Evolutionary conservation across 106 monocot species (phyloP).

Genomic region (Dendrobium chrysotoxum): DNA sequence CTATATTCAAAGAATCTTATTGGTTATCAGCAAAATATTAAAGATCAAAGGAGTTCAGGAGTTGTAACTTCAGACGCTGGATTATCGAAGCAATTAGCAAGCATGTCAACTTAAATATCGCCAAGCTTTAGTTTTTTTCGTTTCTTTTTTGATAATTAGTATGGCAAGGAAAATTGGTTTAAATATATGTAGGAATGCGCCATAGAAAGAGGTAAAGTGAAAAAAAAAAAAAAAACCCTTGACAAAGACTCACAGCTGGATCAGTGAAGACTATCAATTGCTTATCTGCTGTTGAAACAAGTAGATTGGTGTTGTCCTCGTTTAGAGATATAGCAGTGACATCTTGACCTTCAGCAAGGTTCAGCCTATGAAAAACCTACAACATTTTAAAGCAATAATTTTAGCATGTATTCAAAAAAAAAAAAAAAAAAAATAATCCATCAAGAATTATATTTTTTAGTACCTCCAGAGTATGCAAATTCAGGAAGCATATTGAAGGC

Average conservation of each 20-base stretch:
- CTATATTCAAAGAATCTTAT: background rate
- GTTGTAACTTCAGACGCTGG: background rate
- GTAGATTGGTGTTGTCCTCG: slow-evolving; percentile 81
- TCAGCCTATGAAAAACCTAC: slow-evolving; percentile 73
- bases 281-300: slow-evolving; percentile 91
- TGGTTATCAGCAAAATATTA: background rate
- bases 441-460: background rate
- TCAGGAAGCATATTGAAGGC: slow-evolving; percentile 81
- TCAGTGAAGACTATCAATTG: slow-evolving; percentile 85
- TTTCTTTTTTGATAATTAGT: background rate
- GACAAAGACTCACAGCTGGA: slow-evolving; percentile 63
- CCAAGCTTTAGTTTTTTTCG: background rate
- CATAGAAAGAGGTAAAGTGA: background rate
- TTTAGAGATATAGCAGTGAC: slow-evolving; percentile 71
- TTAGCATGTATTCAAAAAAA: background rate
- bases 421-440: background rate
- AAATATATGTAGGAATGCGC: background rate
- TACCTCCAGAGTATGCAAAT: slow-evolving; percentile 86
- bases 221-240: background rate
- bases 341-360: slow-evolving; percentile 66
- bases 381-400: background rate
- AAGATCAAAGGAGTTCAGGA: background rate
- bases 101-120: too few species aligned
- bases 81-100: too few species aligned
- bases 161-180: background rate